Percentiles rank a stretch among this genome's conserved stretches.
Conservation (phyloP, 2,329 filamentous ascomycete species). For the Cordyceps cateniannulata region DNA sequence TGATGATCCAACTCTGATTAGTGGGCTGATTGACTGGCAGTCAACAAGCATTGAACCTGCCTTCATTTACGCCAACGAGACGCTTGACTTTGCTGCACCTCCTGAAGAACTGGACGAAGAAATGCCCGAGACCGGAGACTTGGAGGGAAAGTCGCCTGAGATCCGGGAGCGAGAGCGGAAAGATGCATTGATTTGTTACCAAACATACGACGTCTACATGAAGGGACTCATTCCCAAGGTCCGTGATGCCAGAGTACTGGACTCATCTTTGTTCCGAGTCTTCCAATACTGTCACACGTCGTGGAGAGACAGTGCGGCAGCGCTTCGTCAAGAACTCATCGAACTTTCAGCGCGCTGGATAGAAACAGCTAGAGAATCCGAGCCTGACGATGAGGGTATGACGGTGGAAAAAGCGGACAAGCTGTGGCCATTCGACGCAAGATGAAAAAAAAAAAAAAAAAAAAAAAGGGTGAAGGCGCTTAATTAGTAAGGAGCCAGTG, state of each 20-base stretch:
- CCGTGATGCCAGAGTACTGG: not conserved
- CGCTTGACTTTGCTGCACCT: not conserved
- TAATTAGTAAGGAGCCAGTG: too few relatives aligned
- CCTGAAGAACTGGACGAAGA: not conserved
- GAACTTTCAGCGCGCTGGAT: not conserved
- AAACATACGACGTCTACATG: not conserved
- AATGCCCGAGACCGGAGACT: not conserved
- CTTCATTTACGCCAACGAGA: not conserved
- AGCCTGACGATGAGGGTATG: not conserved
- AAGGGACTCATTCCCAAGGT: not conserved
- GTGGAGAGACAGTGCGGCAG: not conserved
- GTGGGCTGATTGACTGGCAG: constrained; percentile 1
- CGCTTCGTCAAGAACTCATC: not conserved
- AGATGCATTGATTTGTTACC: not conserved
- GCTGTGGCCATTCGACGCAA: constrained; percentile 1
- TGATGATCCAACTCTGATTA: not conserved
- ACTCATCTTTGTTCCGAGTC: not conserved
- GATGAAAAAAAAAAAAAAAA: not conserved
- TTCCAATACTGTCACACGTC: not conserved
- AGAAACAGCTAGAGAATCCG: not conserved
- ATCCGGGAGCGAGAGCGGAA: not conserved
- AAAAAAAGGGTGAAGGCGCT: too few relatives aligned
- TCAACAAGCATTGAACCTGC: not conserved
- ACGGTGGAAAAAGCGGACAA: not conserved
- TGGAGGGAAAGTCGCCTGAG: not conserved